Evolutionary conservation across 73 alveolate species (phyloP).

Genomic region (Tetrahymena thermophila): DNA sequence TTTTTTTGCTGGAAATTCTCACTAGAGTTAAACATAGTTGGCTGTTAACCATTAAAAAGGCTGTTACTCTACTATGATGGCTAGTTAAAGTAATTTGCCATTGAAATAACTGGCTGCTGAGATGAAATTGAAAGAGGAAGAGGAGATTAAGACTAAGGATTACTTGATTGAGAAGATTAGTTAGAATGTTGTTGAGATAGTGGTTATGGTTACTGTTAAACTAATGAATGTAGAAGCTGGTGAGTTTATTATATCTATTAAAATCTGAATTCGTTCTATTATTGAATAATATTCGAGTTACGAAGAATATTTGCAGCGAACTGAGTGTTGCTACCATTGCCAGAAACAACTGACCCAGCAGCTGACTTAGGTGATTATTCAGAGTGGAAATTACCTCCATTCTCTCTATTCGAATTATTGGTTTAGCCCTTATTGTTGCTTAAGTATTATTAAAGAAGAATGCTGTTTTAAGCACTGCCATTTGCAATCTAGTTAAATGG

Average conservation of each 20-base stretch:
- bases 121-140: neutral
- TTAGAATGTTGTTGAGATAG: neutral
- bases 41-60: neutral
- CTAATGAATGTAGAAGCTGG: neutral
- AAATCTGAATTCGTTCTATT: neutral
- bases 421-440: neutral
- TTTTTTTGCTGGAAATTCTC: neutral
- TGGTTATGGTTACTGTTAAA: neutral
- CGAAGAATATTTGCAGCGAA: neutral
- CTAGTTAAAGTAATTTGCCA: neutral
- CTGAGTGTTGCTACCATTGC: neutral
- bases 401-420: neutral
- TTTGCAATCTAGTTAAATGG: neutral
- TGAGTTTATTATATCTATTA: neutral
- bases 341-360: neutral
- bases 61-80: neutral
- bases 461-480: neutral
- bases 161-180: neutral
- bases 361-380: neutral
- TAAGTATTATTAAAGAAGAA: neutral
- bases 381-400: neutral
- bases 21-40: neutral
- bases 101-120: neutral
- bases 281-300: neutral
- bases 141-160: slow-evolving; percentile 1